Evolutionary conservation across 371 early-diverging fungal species (phyloP).

Genomic region (Vittaforma corneae): DNA sequence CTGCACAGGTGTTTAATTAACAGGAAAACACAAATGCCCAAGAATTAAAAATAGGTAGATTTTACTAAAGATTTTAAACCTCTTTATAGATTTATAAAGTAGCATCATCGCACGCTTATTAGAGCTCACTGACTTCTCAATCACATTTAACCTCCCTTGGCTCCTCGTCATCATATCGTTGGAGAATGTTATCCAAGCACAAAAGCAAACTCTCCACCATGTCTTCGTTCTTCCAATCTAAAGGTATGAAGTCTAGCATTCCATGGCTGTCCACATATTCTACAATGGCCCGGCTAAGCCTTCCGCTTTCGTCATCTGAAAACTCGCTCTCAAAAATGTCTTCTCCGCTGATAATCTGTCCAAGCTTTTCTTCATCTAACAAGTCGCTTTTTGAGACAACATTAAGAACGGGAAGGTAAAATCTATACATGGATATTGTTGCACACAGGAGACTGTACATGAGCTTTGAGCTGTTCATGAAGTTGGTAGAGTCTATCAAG

Average conservation of each 20-base stretch:
- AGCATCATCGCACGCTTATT: too few relatives aligned
- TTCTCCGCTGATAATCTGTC: background rate
- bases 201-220: constrained; percentile 70
- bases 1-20: too few relatives aligned
- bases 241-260: constrained; percentile 81
- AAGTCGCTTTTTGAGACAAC: constrained; percentile 92
- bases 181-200: constrained; percentile 79
- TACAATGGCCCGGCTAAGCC: constrained; percentile 49
- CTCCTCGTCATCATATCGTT: constrained; percentile 86
- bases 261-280: constrained; percentile 64
- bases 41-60: too few relatives aligned
- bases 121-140: too few relatives aligned
- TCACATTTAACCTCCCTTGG: constrained; percentile 57
- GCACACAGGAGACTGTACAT: constrained; percentile 71
- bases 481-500: constrained; percentile 78
- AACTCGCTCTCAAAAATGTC: background rate
- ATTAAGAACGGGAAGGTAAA: constrained; percentile 85
- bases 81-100: too few relatives aligned
- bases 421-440: constrained; percentile 79
- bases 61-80: too few relatives aligned
- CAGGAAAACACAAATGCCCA: too few relatives aligned
- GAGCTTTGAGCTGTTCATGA: constrained; percentile 80
- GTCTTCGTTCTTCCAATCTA: constrained; percentile 83
- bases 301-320: background rate
- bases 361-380: constrained; percentile 33